Evolutionary conservation across 208 protist species (phyloP).

Genomic region (Trypanosoma mega): DNA sequence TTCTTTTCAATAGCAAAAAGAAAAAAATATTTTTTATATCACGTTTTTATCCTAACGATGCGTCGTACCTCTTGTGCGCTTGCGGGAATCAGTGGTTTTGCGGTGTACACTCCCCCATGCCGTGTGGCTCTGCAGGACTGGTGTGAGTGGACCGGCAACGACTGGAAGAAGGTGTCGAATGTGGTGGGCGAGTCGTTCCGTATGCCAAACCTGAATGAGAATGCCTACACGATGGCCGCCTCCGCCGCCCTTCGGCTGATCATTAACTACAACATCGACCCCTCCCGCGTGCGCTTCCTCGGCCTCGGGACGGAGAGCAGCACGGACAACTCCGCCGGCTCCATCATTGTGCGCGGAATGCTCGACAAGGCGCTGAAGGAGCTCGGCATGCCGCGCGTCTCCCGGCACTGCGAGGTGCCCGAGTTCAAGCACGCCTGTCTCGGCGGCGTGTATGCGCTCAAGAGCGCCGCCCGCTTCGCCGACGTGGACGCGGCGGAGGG

Average conservation of each 20-base stretch:
- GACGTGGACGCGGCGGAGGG: conserved; percentile 56
- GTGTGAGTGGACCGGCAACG: conserved; percentile 90
- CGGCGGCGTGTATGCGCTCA: conserved; percentile 86
- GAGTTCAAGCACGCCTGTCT: conserved; percentile 94
- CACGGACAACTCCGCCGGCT: conserved; percentile 88
- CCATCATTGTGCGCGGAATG: conserved; percentile 92
- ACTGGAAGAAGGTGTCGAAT: conserved; percentile 86
- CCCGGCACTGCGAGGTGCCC: conserved; percentile 87
- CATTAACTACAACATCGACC: conserved; percentile 84
- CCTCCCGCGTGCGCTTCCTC: conserved; percentile 80
- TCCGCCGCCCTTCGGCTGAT: conserved; percentile 88
- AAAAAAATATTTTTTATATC: conserved; percentile 30
- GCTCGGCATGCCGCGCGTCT: conserved; percentile 66
- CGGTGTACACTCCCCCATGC: conserved; percentile 82
- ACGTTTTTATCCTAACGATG: conserved; percentile 27
- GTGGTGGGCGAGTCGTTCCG: conserved; percentile 89
- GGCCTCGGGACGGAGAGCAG: conserved; percentile 88
- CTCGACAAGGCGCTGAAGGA: conserved; percentile 79
- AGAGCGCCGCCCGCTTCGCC: conserved; percentile 77
- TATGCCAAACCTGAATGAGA: conserved; percentile 82
- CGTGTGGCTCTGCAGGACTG: conserved; percentile 84
- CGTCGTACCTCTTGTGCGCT: conserved; percentile 41
- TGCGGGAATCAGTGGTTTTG: conserved; percentile 83
- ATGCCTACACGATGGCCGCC: conserved; percentile 91
- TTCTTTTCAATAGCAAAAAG: neutral